These are phyloP conservation scores for Nakazawaea ernobii DNA, from an alignment of 805 yeast species.

Conservation along the genomic window DNA sequence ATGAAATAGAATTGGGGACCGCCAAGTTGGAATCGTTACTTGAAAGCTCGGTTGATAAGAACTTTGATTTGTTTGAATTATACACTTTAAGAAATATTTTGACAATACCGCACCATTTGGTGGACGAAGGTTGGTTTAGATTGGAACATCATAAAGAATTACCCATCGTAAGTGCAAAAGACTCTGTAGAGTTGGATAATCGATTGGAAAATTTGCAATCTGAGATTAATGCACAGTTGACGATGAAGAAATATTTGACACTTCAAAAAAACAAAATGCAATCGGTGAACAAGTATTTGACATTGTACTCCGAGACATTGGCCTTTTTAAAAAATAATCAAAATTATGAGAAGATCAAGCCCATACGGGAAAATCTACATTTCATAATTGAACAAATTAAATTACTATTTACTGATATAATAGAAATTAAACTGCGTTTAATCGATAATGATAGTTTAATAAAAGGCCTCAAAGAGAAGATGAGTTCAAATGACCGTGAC, in stretches of 20 bases:
- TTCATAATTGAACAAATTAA: slow-evolving; percentile 21
- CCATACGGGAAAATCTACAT: slow-evolving; percentile 21
- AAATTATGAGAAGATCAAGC: slow-evolving; percentile 16
- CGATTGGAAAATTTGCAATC: slow-evolving; percentile 25
- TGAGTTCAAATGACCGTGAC: background rate
- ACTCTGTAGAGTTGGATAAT: slow-evolving; percentile 15
- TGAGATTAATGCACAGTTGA: slow-evolving; percentile 37
- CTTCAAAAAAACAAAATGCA: slow-evolving; percentile 33
- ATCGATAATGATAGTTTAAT: slow-evolving; percentile 1
- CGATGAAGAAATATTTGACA: slow-evolving; percentile 34
- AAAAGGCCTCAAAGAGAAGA: background rate
- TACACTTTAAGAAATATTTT: slow-evolving; percentile 76
- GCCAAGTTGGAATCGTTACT: slow-evolving; percentile 73
- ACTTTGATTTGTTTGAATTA: slow-evolving; percentile 81
- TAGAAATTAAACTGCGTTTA: background rate
- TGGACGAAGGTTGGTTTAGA: slow-evolving; percentile 60
- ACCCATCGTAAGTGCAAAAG: slow-evolving; percentile 16
- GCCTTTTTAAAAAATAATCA: slow-evolving; percentile 3
- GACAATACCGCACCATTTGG: slow-evolving; percentile 58
- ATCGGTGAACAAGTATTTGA: slow-evolving; percentile 29
- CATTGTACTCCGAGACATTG: background rate
- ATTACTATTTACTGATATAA: slow-evolving; percentile 12
- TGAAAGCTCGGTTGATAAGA: slow-evolving; percentile 70
- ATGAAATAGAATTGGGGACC: slow-evolving; percentile 70
- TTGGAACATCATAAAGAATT: slow-evolving; percentile 63